These are phyloP conservation scores for Climacium dendroides DNA, from an alignment of 225 moss, liverwort and hornwort species.

Conservation along the genomic window DNA sequence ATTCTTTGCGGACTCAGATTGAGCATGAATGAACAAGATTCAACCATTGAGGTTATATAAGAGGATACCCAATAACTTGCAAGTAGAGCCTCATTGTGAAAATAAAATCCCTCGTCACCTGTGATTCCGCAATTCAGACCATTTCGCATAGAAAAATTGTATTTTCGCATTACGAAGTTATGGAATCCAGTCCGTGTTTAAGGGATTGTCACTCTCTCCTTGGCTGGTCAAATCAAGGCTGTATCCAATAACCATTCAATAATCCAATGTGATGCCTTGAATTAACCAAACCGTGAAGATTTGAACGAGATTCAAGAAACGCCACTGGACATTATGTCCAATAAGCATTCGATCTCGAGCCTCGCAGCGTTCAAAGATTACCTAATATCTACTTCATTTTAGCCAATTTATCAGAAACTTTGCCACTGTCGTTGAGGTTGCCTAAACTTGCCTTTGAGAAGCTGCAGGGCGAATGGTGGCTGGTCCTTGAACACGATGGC, in stretches of 20 bases:
- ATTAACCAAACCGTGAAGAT: background rate
- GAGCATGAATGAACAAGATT: background rate
- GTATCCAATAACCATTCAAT: background rate
- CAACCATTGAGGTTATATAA: background rate
- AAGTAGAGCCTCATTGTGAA: background rate
- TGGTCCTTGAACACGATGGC: slow-evolving; percentile 68
- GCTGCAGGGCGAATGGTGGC: slow-evolving; percentile 4
- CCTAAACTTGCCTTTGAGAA: background rate
- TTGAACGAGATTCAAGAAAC: background rate
- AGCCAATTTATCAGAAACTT: background rate
- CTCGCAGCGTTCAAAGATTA: background rate
- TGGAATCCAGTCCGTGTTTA: background rate
- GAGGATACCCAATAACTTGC: too few relatives aligned
- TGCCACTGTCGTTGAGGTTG: background rate
- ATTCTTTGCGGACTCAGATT: too few relatives aligned
- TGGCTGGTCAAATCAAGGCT: background rate
- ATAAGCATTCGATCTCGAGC: too few relatives aligned
- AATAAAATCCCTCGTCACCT: background rate
- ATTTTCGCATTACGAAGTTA: background rate
- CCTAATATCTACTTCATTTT: background rate
- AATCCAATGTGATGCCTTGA: background rate
- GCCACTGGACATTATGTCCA: background rate
- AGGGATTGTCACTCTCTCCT: background rate
- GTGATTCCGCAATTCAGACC: background rate
- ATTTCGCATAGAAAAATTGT: background rate